Evolutionary conservation across 2,329 filamentous ascomycete species (phyloP).

Genomic region (Penicillium occitanis): DNA sequence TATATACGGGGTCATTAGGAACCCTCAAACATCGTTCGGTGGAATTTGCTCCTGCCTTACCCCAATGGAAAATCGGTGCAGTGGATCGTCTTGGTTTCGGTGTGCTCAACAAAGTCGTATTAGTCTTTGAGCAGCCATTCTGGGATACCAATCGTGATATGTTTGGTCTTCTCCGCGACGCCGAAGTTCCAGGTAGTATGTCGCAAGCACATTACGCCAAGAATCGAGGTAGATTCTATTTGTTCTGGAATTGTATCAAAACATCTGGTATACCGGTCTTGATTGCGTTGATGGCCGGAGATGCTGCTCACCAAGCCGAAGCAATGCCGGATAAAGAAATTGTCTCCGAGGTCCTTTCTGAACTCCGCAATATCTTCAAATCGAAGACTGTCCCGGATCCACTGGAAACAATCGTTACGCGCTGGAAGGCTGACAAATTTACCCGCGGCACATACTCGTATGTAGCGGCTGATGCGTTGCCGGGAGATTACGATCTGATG

Average conservation of each 20-base stretch:
- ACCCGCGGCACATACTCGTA: constrained; percentile 95
- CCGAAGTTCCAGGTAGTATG: constrained; percentile 67
- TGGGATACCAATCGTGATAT: constrained; percentile 91
- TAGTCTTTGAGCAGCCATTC: constrained; percentile 85
- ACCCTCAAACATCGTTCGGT: constrained; percentile 80
- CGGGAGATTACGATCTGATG: constrained; percentile 92
- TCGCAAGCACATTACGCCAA: constrained; percentile 75
- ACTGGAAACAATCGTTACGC: constrained; percentile 81
- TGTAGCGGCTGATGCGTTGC: constrained; percentile 75
- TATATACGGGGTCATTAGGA: constrained; percentile 85
- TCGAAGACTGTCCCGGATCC: constrained; percentile 68
- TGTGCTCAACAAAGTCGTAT: constrained; percentile 88
- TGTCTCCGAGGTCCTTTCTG: constrained; percentile 74
- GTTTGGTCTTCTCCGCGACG: constrained; percentile 83
- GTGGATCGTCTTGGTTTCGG: constrained; percentile 88
- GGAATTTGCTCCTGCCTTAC: constrained; percentile 86
- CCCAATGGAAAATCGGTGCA: constrained; percentile 76
- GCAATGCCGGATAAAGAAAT: constrained; percentile 71
- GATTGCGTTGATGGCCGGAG: constrained; percentile 91
- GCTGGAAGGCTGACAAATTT: constrained; percentile 89
- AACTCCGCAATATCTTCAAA: constrained; percentile 74
- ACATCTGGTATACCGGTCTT: constrained; percentile 85
- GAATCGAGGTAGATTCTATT: constrained; percentile 86
- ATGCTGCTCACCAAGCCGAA: constrained; percentile 88
- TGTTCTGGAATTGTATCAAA: constrained; percentile 95